Base-by-base conservation (phyloP, 345 rosid species). In the Fremontodendron californicum region DNA sequence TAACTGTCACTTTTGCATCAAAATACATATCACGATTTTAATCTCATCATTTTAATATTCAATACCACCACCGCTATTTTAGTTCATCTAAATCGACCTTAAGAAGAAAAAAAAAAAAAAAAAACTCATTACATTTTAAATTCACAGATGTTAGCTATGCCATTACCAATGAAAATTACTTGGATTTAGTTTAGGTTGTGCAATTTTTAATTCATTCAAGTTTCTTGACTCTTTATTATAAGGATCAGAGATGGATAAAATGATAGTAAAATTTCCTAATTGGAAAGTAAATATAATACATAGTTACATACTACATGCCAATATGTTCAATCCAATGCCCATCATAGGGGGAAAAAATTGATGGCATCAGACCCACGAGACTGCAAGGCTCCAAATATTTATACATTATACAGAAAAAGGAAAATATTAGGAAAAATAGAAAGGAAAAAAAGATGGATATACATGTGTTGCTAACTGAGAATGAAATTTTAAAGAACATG, bases 291-390 rank as follows among this genome's bases (percentile, higher is more conserved):
- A 77, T 13, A 31, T 23, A 40, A 61, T 80, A 25, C 57, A 49
- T 18, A 55, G 1, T 5, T 54, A 64, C 39, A 60, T 16, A 27
- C 75, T 67, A 70, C 19, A 18, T n/a, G 77, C 74, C 62, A 73
- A 9, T 18, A 77, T 69, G 29, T 29, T 74, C 68, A 62, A 81
- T 78, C 86, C 75, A 61, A 61, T 70, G 39, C 77, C 84, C 79
- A 62, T 64, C 54, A 64, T 7, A 31, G 52, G 61, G 46, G 52
- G 70, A 58, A 79, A 81, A 77, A 81, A 42, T 29, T 45, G 75
- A 74, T 49, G 77, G 84, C 86, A 73, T 45, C 71, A 76, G 84
- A 77, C 16, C 16, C 49, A 71, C 31, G 35, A 75, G 69, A 60
- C 40, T 42, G 31, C 39, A 43, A 27, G 27, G 77, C 49, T 39